Base-by-base conservation (phyloP, 495 filamentous ascomycete genomes). In the Choiromyces venosus region DNA sequence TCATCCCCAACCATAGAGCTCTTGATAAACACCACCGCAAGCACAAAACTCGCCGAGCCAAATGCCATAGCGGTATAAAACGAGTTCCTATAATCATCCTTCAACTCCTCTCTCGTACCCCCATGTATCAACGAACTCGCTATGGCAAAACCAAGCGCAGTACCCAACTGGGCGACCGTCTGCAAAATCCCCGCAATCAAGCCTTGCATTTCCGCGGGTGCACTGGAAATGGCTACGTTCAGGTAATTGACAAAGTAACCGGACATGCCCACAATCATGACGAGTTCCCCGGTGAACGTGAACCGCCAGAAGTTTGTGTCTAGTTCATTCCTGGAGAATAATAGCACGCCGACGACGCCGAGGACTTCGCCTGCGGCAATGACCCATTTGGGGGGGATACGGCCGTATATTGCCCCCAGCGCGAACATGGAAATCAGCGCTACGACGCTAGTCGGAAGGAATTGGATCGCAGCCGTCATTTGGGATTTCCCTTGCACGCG, bases 241-340 rank as follows among this genome's bases (percentile, higher is more conserved):
- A 74, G 72, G 56, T 74, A 74, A 18, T 74, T 74, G 46, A 74
- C 72, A n/a, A 74, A 74, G 56, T 70, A 74, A 6, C 72, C 72
- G 19, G 72, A 39, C 56, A 74, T 39, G 4, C 72, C 72, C 25
- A 74, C 18, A 19, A 66, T 42, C 72, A 71, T 71, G 38, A 74
- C 72, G 16, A 74, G 25, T 18, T 74, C 56, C 10, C 72, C 72
- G 8, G 68, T 52, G 37, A 74, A 74, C 25, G 67, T 74, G 29
- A 65, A 74, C 21, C 8, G 25, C 68, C 72, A 74, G 38, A 74
- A 74, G 19, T 37, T 71, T 1, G 68, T 67, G 56, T 71, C 12
- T 8, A 71, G 21, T n/a, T 52, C 72, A 38, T 74, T 74, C 37
- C 72, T 67, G 33, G 68, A 74, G 52, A 74, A 74, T 10, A 74